Base-by-base conservation (phyloP, 1,284 basidiomycete species). In the Malassezia dermatis region DNA sequence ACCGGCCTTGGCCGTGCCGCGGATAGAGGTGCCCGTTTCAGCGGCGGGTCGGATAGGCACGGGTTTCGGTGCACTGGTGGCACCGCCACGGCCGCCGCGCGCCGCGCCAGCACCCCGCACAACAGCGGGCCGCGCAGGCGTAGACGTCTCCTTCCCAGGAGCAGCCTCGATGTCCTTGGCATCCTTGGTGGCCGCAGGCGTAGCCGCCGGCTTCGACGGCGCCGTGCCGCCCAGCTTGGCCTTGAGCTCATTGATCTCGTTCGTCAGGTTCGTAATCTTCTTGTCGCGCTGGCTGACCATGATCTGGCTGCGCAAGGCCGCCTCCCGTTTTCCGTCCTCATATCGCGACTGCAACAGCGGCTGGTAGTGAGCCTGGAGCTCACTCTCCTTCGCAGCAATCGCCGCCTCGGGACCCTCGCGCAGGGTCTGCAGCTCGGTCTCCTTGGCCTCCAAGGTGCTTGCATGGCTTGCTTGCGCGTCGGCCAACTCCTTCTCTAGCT, bases 321-420 rank as follows among this genome's bases (percentile, higher is more conserved):
- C 71, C 51, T 73, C 71, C 48, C 68, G 64, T 60, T 73, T 72
- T 24, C 68, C 71, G 26, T 67, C 70, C 31, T 68, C 66, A 57
- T 68, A 67, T 3, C 69, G 66, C n/a, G 66, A 56, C 35, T 69
- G 62, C 24, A 67, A 62, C 23, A 47, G 58, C 40, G 59, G 59
- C 53, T 72, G 64, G 56, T 69, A 59, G 40, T 64, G 61, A 7
- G 61, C 52, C 26, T 65, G 63, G 37, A 66, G 62, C 34, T 73
- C 70, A 13, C 50, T 53, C 53, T 67, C 66, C 50, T 67, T 66
- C 23, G 64, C 63, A 24, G 61, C 41, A 24, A 73, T 49, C 1
- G 69, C 70, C 2, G 64, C 59, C 13, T 67, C 50, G 27, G 64
- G 15, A 63, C 62, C 28, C 49, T 44, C 17, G 50, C 50, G 41